Evolutionary conservation across 495 filamentous ascomycete species (phyloP), one percentile per base, ranked within the genome.

Genomic region (Parathielavia hyrcaniae): DNA sequence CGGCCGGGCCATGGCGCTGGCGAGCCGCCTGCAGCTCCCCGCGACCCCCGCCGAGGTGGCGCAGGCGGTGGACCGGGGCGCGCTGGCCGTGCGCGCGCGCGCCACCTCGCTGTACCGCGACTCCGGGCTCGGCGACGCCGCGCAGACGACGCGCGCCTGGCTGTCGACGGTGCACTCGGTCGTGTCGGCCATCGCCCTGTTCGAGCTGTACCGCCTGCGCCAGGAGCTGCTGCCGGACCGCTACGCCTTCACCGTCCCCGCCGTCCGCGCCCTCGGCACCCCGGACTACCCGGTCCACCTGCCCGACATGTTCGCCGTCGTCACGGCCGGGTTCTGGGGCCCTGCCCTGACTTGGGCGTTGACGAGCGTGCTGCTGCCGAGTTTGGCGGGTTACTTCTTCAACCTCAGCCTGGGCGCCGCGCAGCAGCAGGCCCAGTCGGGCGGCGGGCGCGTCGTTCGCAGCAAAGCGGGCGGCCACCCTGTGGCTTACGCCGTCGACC

Each of bases 21-120:
- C 81, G 17, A 68, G 71, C 44, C 77, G 73, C 59, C 72, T 84
- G 55, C 77, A 81, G 7, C 77, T 96, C 35, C 92, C 93, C 4
- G 85, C 91, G 1, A 93, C 90, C 0, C 92, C 92, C 0, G 85
- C 89, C 19, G 81, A 88, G 48, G 84, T 97, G 48, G 88, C 86
- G n/a, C 81, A 90, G 61, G 83, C 79, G 38, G 89, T 95, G 61
- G 91, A 97, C 68, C 81, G 80, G 59, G 78, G 83, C 61, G 88
- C 89, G 1, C 70, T 82, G 20, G 81, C 77, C 32, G 71, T 92
- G 47, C 82, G 84, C 67, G 74, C 72, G 40, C 75, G 71, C 61
- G 74, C 80, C 55, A 67, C 71, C 50, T 67, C 72, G 9, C 69
- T 76, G 4, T 80, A 81, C 60, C 72, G 75, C 20, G 72, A 75